Evolutionary conservation across 306 rosid genomes (phyloP).

Genomic region (Datisca glomerata): DNA sequence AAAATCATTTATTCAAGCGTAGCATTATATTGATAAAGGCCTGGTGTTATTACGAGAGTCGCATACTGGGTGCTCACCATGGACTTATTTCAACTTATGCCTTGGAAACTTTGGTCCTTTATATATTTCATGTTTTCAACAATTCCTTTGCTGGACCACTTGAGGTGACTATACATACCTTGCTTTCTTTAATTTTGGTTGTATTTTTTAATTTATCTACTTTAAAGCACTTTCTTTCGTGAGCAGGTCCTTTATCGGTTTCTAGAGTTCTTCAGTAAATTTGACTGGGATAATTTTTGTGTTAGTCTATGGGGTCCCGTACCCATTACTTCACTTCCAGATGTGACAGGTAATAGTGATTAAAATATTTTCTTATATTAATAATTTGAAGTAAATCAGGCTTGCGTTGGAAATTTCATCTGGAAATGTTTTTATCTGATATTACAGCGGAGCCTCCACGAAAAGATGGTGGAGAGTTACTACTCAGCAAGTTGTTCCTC

Average conservation of each 20-base stretch:
- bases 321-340: conserved; percentile 80
- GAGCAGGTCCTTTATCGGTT: conserved; percentile 86
- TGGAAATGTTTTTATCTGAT: neutral
- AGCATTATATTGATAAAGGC: conserved; percentile 96
- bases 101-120: conserved; percentile 94
- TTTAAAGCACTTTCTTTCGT: conserved; percentile 10
- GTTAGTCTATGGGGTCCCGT: conserved; percentile 99
- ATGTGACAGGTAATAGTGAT: conserved; percentile 62
- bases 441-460: conserved; percentile 90
- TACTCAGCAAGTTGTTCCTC: conserved; percentile 69
- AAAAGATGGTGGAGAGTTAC: conserved; percentile 83
- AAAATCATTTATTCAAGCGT: conserved; percentile 90
- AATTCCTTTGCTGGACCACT: conserved; percentile 96
- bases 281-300: conserved; percentile 97
- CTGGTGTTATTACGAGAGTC: conserved; percentile 99
- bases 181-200: conserved; percentile 5
- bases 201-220: conserved; percentile 12
- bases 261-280: conserved; percentile 92
- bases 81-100: conserved; percentile 98
- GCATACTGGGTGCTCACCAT: conserved; percentile 98
- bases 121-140: conserved; percentile 92
- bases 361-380: neutral
- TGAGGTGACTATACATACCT: conserved; percentile 46
- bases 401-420: neutral
- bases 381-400: too few species aligned